These are phyloP conservation scores for Sarcodon aspratus DNA, from an alignment of 768 basidiomycete species.

Conservation along the genomic window DNA sequence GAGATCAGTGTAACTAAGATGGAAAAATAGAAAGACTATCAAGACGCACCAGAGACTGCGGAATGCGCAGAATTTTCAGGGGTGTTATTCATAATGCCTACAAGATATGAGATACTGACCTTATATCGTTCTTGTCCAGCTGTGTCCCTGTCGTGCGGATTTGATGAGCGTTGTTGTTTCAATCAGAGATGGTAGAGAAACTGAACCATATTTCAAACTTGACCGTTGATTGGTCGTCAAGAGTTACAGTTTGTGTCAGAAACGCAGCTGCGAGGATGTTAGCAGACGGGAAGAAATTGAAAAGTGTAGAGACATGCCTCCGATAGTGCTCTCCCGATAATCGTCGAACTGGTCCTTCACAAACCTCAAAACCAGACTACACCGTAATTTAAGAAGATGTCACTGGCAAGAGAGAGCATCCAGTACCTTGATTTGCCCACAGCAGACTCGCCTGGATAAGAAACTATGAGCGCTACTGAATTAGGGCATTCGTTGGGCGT, in stretches of 20 bases:
- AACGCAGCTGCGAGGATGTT: constrained; percentile 64
- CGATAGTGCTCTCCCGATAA: constrained; percentile 91
- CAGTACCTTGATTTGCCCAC: constrained; percentile 90
- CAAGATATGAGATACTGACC: constrained; percentile 27
- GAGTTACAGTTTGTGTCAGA: constrained; percentile 91
- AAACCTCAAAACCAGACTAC: constrained; percentile 86
- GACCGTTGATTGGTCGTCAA: constrained; percentile 82
- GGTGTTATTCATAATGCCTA: constrained; percentile 2
- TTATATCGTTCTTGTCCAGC: constrained; percentile 95
- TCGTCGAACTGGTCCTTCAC: constrained; percentile 96
- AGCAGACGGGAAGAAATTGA: constrained; percentile 7
- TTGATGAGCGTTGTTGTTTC: constrained; percentile 3
- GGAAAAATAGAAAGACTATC: neutral
- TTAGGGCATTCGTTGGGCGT: neutral
- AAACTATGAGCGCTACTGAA: constrained; percentile 3
- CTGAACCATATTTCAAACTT: constrained; percentile 97
- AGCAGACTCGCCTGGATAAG: constrained; percentile 76
- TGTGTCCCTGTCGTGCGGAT: constrained; percentile 59
- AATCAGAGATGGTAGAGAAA: constrained; percentile 1
- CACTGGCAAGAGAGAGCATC: constrained; percentile 10
- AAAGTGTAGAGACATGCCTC: constrained; percentile 35
- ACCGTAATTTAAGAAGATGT: constrained; percentile 14
- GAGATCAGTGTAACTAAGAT: neutral
- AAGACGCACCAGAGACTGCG: constrained; percentile 35
- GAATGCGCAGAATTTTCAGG: constrained; percentile 9